Conservation (phyloP, 352 stramenopile genomes). For the Globisporangium orthogonon region DNA sequence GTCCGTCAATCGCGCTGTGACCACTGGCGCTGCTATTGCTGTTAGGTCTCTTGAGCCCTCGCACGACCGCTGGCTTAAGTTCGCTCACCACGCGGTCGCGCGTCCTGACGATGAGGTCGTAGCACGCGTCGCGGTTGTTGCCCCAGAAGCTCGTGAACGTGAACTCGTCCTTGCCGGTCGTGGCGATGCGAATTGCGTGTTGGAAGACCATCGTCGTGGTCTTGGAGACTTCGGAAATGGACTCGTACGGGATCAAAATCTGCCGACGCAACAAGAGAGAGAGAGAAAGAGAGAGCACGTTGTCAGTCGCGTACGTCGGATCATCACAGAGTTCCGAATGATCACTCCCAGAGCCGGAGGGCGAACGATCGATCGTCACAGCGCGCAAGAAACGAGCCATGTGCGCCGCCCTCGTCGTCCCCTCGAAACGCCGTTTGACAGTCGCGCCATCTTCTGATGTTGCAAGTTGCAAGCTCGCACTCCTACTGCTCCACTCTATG, state of each 20-base stretch:
- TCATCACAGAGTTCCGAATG: conserved; percentile 1
- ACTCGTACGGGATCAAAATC: conserved; percentile 83
- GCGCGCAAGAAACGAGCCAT: conserved; percentile 12
- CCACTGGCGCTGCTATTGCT: neutral
- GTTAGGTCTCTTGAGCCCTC: neutral
- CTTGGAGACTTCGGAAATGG: conserved; percentile 74
- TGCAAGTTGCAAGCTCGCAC: too few relatives aligned
- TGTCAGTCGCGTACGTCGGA: conserved; percentile 1
- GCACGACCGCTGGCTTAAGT: conserved; percentile 1
- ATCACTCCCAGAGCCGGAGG: conserved; percentile 8
- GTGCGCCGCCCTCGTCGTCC: neutral
- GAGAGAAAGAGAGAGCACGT: neutral
- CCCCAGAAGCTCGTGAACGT: conserved; percentile 87
- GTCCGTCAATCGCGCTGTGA: neutral
- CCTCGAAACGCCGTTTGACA: too few relatives aligned
- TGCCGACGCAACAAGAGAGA: conserved; percentile 6
- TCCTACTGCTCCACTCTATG: neutral
- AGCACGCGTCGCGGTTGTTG: conserved; percentile 74
- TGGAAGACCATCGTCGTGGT: conserved; percentile 83
- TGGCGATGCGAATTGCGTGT: conserved; percentile 61
- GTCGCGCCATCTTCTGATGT: neutral
- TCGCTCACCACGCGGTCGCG: conserved; percentile 38
- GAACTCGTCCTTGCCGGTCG: conserved; percentile 60
- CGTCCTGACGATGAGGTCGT: conserved; percentile 65
- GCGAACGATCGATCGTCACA: conserved; percentile 1